Evolutionary conservation across 2,329 filamentous ascomycete species (phyloP).

Genomic region (Curvularia sp.): DNA sequence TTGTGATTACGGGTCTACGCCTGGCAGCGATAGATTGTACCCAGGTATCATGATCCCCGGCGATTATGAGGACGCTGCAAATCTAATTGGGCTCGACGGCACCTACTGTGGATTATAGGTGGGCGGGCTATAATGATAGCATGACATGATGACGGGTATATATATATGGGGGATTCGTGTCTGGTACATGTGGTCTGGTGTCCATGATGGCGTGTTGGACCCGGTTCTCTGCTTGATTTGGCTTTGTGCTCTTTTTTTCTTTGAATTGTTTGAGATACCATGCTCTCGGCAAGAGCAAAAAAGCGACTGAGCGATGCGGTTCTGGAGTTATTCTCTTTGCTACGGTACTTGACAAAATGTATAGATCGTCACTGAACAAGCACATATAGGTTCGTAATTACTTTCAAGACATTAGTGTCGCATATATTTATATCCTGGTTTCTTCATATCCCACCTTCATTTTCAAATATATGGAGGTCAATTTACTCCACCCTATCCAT

Average conservation of each 20-base stretch:
- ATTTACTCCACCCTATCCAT: too few species aligned
- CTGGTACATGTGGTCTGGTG: neutral
- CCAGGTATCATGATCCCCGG: slow-evolving; percentile 48
- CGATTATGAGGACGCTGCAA: slow-evolving; percentile 37
- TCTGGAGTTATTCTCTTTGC: neutral
- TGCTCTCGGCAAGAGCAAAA: slow-evolving; percentile 28
- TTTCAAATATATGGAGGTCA: too few species aligned
- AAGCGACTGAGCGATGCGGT: neutral
- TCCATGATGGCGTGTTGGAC: neutral
- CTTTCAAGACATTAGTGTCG: neutral
- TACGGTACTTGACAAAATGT: neutral
- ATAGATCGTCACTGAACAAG: neutral
- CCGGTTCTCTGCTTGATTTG: neutral
- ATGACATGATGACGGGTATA: slow-evolving; percentile 6
- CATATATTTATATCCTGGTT: neutral
- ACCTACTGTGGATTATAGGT: slow-evolving; percentile 50
- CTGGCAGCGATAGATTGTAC: slow-evolving; percentile 45
- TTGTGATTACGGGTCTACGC: slow-evolving; percentile 41
- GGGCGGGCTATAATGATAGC: neutral
- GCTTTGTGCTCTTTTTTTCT: slow-evolving; percentile 2
- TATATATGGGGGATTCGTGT: slow-evolving; percentile 2
- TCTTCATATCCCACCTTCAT: neutral
- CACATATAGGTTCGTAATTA: neutral
- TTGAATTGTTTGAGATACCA: slow-evolving; percentile 31
- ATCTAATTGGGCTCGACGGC: slow-evolving; percentile 49